Evolutionary conservation across 2,329 filamentous ascomycete genomes (phyloP), one percentile per base, ranked within the genome.

Genomic region (Scytalidium lignicola): DNA sequence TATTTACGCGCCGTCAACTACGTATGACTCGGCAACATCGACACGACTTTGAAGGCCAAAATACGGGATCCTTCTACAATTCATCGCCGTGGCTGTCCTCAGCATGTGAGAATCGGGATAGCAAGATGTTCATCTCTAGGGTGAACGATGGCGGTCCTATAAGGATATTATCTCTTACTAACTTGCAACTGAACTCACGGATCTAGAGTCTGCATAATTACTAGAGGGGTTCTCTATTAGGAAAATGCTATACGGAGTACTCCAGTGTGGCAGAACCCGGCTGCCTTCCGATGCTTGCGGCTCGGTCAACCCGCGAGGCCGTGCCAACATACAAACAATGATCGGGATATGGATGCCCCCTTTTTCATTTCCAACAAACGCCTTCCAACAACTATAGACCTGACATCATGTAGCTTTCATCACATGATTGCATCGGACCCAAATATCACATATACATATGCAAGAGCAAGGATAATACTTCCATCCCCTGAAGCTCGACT

Each of bases 371-470:
- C 28, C 44, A 39, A 39, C 41, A 44, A 23, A 23, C 42, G 17
- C 5, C 44, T 39, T 17, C 21, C 26, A n/a, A 46, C 29, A 21
- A 3, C 17, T 19, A 22, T 28, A 22, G 44, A 39, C 37, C 10
- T 4, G 44, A 26, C 17, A 39, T 37, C 10, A 46, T 46, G n/a
- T 46, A 22, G 29, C 44, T 13, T 26, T n/a, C 28, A 46, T 46
- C 44, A 46, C 44, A 46, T 46, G 44, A 46, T 37, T 46, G 17
- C 20, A 21, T 37, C 29, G n/a, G 32, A 15, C 32, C 32, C 32
- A 37, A 37, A 17, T 15, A 5, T 13, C n/a, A 37, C 32, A 28
- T 22, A 37, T 19, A 46, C 28, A 37, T 37, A 46, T 46, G 44
- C 44, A 46, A 15, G 29, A 39, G 44, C 44, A 39, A 39, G 44